Evolutionary conservation across 768 basidiomycete species (phyloP), one percentile per base, ranked within the genome.

Genomic region (Vararia minispora): DNA sequence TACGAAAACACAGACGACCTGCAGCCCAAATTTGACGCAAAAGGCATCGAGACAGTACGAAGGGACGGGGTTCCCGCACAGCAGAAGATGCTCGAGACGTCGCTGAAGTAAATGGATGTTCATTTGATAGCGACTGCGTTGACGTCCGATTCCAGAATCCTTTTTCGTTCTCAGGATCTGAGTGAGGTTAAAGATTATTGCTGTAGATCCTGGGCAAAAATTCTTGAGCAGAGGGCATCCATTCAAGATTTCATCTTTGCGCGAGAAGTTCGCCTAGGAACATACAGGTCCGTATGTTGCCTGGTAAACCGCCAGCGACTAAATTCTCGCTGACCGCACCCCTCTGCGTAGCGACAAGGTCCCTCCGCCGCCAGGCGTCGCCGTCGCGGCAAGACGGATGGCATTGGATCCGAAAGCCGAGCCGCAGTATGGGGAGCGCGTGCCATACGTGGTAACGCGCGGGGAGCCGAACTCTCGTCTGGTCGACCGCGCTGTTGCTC

Each of bases 21-120:
- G 1, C 77, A 80, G 32, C 87, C 91, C 2, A 64, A 60, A 0
- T 95, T 98, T 49, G 94, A 99, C 49, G 95, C 91, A 5, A 98
- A 99, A 55, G 95, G 95, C 1, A 97, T 99, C 37, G 95, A 99
- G 60, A 97, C 91, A 1, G 85, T 98, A 22, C 72, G 95, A 5
- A 67, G 95, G 42, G 95, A 99, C 52, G 90, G 90, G 8, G 76
- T 95, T 22, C 72, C 76, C 4, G 95, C 91, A 0, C 87, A 90
- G 54, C 73, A 77, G 51, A 97, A 95, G 62, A 91, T 98, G 77
- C 76, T 82, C 1, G 94, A 98, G 58, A 76, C 69, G 5, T 83
- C 80, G 49, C 57, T 97, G 37, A 95, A 91, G 92, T 94, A 49
- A 46, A 69, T 54, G 0, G 4, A 1, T 8, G 10, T 38, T 25